Conservation (phyloP, 495 filamentous ascomycete genomes). For the Aspergillus asperescens region DNA sequence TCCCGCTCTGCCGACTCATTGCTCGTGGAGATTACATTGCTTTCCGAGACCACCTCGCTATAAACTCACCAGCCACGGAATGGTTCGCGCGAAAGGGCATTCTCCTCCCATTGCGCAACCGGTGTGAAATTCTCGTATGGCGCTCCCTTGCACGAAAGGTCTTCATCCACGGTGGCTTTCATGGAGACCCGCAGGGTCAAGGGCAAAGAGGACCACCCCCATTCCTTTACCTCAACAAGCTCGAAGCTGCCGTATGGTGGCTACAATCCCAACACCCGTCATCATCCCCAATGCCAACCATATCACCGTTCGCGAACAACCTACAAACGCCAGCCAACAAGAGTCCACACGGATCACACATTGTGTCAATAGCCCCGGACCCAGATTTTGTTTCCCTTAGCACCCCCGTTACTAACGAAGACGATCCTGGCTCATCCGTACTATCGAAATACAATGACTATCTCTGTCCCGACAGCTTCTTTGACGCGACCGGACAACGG, state of each 20-base stretch:
- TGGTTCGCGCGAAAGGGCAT: constrained; percentile 79
- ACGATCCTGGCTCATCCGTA: constrained; percentile 15
- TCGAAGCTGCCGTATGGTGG: constrained; percentile 37
- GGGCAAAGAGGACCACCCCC: constrained; percentile 41
- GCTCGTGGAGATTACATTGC: constrained; percentile 69
- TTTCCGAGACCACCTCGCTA: constrained; percentile 63
- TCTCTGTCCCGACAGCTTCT: constrained; percentile 32
- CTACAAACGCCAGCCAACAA: constrained; percentile 14
- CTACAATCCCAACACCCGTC: constrained; percentile 30
- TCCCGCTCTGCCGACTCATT: constrained; percentile 69
- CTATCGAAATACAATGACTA: constrained; percentile 35
- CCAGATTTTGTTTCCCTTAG: constrained; percentile 29
- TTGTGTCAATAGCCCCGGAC: constrained; percentile 28
- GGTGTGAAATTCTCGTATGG: constrained; percentile 79
- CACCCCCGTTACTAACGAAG: constrained; percentile 6
- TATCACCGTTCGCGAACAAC: constrained; percentile 1
- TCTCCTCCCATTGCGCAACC: constrained; percentile 63
- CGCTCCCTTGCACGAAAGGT: constrained; percentile 72
- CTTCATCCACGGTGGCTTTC: constrained; percentile 59
- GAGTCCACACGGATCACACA: constrained; percentile 28
- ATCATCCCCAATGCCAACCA: background rate
- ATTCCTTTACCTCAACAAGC: constrained; percentile 39
- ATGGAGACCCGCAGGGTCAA: constrained; percentile 39
- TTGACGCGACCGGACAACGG: constrained; percentile 31
- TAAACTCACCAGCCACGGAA: constrained; percentile 40